Percentiles rank a stretch among this genome's conserved stretches.
phyloP scores from a whole-genome alignment of 1,284 basidiomycete species.

The Apiotrichum mycotoxinovorans region DNA sequence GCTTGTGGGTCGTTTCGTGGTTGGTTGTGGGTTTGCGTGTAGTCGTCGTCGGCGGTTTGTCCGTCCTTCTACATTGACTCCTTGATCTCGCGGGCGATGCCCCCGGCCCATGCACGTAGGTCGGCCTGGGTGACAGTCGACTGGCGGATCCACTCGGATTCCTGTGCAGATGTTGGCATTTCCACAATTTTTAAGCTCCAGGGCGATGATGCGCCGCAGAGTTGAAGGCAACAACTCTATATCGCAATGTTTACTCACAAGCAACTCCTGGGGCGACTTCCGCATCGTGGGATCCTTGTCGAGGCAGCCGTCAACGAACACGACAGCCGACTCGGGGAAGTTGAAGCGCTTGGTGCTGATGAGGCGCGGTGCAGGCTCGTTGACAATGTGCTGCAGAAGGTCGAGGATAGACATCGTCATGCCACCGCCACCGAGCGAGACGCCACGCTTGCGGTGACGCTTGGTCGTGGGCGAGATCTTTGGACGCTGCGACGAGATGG shows the following conservation, averaged over 20 bases:
- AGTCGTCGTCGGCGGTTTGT: background rate
- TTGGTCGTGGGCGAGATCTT: conserved; percentile 20
- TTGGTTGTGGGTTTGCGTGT: background rate
- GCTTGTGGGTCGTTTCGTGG: background rate
- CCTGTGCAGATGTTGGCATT: conserved; percentile 21
- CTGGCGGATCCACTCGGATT: conserved; percentile 39
- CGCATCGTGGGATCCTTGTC: conserved; percentile 74
- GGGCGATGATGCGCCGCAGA: background rate
- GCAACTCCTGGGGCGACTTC: conserved; percentile 73
- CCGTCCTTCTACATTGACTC: background rate
- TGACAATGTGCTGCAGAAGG: conserved; percentile 94
- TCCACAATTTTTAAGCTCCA: background rate
- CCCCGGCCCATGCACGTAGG: conserved; percentile 34
- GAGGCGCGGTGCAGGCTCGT: conserved; percentile 84
- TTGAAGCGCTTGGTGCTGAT: conserved; percentile 50
- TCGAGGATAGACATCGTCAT: conserved; percentile 98
- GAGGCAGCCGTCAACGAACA: conserved; percentile 78
- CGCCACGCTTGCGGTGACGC: conserved; percentile 68
- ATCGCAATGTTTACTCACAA: conserved; percentile 52
- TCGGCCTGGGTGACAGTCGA: conserved; percentile 35
- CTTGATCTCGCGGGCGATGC: conserved; percentile 4
- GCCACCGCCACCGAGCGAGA: conserved; percentile 74
- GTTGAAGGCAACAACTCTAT: background rate
- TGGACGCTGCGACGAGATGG: conserved; percentile 34
- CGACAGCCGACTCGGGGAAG: conserved; percentile 66